Evolutionary conservation across 352 stramenopile species (phyloP), one percentile per base, ranked within the genome.

Genomic region (Hyaloperonospora arabidopsidis): DNA sequence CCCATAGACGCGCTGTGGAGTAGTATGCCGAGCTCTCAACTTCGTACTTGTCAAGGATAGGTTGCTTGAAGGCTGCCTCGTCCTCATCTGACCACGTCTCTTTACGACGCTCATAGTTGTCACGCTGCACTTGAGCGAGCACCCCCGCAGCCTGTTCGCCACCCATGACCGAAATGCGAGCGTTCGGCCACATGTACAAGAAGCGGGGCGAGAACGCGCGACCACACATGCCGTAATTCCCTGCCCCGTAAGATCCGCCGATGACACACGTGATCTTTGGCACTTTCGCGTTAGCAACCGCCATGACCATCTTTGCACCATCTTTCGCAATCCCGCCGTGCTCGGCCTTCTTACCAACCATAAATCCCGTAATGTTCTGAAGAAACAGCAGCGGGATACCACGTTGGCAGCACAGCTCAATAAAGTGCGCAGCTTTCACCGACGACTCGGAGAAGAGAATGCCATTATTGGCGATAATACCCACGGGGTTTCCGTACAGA

Each of bases 361-460:
- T 98, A 55, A 98, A 98, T 14, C 95, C 95, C 13, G 93, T 98
- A 60, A 98, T 98, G 60, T 98, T 98, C 72, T 98, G 95, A n/a
- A 99, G 65, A 68, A 99, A 99, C 1, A 99, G 60, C 49, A 99
- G 79, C 2, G 96, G 95, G 43, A 98, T 96, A 38, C 87, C 80
- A 36, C 96, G 76, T 67, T 99, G 96, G 61, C 82, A 91, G 79
- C 96, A 99, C 21, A 99, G 59, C 60, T 99, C 89, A 47, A 99
- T 96, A 67, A 99, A 99, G 69, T 99, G 95, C 28, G 93, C 82
- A 11, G 85, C 95, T 74, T 98, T 98, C 43, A 97, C 68, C 7
- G 72, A 79, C 22, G 86, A 91, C 65, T 97, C 90, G 15, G 77
- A 93, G 61, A 97, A 96, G 0, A 99, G 72, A 67, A 98, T 98